phyloP scores from a whole-genome alignment of 2,329 filamentous ascomycete genomes.

The Periconia sp. region DNA sequence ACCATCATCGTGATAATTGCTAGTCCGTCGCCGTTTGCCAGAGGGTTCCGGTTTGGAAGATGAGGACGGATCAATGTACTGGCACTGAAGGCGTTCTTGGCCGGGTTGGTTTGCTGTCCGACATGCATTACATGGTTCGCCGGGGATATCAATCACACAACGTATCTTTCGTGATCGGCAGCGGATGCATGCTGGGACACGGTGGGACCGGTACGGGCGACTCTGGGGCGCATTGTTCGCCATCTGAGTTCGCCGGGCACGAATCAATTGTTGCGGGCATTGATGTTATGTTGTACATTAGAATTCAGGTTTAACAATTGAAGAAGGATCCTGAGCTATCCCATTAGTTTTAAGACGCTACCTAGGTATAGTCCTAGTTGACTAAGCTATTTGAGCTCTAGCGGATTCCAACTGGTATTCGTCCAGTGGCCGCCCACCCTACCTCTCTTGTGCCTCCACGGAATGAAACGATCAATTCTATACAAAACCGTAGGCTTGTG shows the following conservation, averaged over 20 bases:
- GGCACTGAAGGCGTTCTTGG: slow-evolving; percentile 40
- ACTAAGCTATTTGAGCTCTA: background rate
- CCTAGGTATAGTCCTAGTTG: background rate
- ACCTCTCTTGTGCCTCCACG: too few species aligned
- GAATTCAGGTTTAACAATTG: background rate
- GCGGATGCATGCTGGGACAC: slow-evolving; percentile 45
- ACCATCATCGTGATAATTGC: slow-evolving; percentile 14
- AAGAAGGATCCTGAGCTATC: background rate
- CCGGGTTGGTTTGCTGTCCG: slow-evolving; percentile 12
- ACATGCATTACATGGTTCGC: slow-evolving; percentile 44
- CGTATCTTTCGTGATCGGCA: slow-evolving; percentile 47
- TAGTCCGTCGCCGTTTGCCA: slow-evolving; percentile 31
- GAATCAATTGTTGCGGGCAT: background rate
- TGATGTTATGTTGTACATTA: background rate
- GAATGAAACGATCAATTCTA: too few species aligned
- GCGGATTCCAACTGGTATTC: background rate
- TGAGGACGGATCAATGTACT: slow-evolving; percentile 33
- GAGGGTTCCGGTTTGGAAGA: slow-evolving; percentile 26
- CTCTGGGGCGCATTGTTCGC: slow-evolving; percentile 35
- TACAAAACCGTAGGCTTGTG: too few species aligned
- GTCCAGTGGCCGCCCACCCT: background rate
- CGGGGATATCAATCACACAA: slow-evolving; percentile 45
- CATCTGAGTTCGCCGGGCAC: slow-evolving; percentile 19
- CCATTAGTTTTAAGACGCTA: background rate
- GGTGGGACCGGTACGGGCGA: slow-evolving; percentile 47